Evolutionary conservation across 805 yeast genomes (phyloP), one percentile per base, ranked within the genome.

Genomic region (Myxozyma melibiosi): DNA sequence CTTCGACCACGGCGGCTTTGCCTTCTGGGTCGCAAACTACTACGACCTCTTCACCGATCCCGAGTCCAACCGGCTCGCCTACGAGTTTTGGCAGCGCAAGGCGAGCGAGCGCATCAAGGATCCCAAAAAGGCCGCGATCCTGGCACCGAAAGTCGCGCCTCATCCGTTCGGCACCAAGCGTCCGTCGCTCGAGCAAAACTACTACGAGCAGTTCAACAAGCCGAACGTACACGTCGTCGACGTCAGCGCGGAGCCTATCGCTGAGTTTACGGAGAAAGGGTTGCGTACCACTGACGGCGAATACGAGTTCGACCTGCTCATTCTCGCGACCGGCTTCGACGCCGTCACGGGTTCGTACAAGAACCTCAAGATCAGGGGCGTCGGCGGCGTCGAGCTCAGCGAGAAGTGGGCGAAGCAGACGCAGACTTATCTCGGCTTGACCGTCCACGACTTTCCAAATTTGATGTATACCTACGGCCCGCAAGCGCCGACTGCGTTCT

Each of bases 381-480:
- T 43, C 43, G 39, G 53, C 41, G 65, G 62, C n/a, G 46, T 48
- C 16, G 61, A 62, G 28, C 44, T 68, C 27, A 28, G 30, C 25
- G 71, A 68, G 14, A 45, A 59, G 24, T 68, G 71, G 71, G 61
- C 61, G 31, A 45, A 58, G 37, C 69, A 66, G 24, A 62, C 68
- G 9, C 39, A 44, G 4, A 65, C 70, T 30, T 67, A 65, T 51
- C 59, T 70, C 27, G 72, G 73, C 6, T 37, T 66, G 30, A 34
- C 68, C 3, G 52, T 65, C 34, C 33, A 51, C 33, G 71, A 67
- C 8, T 69, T 58, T 51, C 72, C 73, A 22, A 71, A 70, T 58
- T 50, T 70, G 67, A 70, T 66, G 51, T 66, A 60, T 55, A 51
- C 67, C 20, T 71, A 70, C 51, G 73, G 74, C 9, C 73, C 73